Evolutionary conservation across 1,284 basidiomycete genomes (phyloP), one percentile per base, ranked within the genome.

Genomic region (Stereum hirsutum): DNA sequence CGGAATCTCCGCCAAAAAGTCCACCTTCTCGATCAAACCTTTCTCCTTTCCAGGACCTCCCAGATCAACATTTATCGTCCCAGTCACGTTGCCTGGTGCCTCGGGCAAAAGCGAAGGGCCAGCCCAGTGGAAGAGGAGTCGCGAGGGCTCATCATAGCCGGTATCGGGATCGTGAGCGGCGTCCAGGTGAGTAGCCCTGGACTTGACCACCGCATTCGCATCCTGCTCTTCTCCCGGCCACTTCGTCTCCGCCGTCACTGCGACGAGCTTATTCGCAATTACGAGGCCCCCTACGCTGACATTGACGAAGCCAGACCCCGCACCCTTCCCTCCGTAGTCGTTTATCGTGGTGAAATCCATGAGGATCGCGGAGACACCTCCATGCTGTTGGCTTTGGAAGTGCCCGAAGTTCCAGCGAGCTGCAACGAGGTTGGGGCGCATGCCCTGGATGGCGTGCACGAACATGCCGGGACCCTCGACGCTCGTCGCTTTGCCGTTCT

Each of bases 371-470:
- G 87, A 80, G 8, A 91, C 83, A 7, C 83, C 82, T n/a, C 80
- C 87, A 54, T 77, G 68, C 46, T 74, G 62, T 38, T 69, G 55
- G 63, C 80, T 78, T 64, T 88, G 71, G 74, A 99, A 99, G 66
- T 89, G 78, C 42, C 74, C 84, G 69, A 99, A 99, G 72, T 98
- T 98, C 96, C 96, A 99, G 19, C 83, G 70, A 14, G 89, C 71
- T 4, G 96, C 96, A 49, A 97, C 81, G 44, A 93, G 75, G 64
- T 99, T 92, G 43, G 94, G 92, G 8, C 93, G 80, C 92, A 99
- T 97, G 56, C 94, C 95, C 63, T 99, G 96, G 61, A 99, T 95
- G 23, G 96, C 95, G 62, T 96, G 90, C 19, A 96, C 76, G 59
- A 97, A 87, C 81, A 93, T 89, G 30, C 89, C 94, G n/a, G 80